Evolutionary conservation across 306 rosid genomes (phyloP).

Genomic region (Coriaria nepalensis): DNA sequence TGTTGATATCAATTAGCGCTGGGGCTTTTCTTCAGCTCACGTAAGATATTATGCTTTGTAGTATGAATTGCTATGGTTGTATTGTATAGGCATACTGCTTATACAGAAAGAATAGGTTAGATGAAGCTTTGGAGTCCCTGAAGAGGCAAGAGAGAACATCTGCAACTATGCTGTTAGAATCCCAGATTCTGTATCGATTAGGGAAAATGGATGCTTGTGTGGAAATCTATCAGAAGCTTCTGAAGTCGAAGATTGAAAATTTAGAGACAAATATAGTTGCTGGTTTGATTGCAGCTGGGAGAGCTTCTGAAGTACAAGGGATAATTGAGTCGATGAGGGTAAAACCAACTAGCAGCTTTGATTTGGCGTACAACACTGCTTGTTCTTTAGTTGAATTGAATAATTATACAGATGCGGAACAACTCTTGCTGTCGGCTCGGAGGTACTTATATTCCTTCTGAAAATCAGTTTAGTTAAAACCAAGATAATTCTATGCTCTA

Average conservation of each 20-base stretch:
- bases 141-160: slow-evolving; percentile 44
- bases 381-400: slow-evolving; percentile 66
- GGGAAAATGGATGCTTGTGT: slow-evolving; percentile 84
- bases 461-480: not conserved
- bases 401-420: slow-evolving; percentile 76
- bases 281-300: slow-evolving; percentile 66
- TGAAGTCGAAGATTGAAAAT: slow-evolving; percentile 59
- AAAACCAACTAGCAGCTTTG: slow-evolving; percentile 81
- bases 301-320: slow-evolving; percentile 74
- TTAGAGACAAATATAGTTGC: slow-evolving; percentile 81
- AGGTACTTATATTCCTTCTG: slow-evolving; percentile 36
- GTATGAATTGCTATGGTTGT: slow-evolving; percentile 15
- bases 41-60: not conserved
- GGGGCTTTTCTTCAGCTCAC: no score
- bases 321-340: slow-evolving; percentile 55
- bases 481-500: slow-evolving; percentile 6
- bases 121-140: slow-evolving; percentile 67
- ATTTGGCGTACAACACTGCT: slow-evolving; percentile 85
- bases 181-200: slow-evolving; percentile 80
- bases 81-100: slow-evolving; percentile 83
- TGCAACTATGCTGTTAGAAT: slow-evolving; percentile 57
- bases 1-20: no score
- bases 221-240: slow-evolving; percentile 83
- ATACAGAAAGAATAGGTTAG: slow-evolving; percentile 82
- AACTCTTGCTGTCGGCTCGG: slow-evolving; percentile 66